Conservation (phyloP, 2,329 filamentous ascomycete species). For the Claviceps africana region DNA sequence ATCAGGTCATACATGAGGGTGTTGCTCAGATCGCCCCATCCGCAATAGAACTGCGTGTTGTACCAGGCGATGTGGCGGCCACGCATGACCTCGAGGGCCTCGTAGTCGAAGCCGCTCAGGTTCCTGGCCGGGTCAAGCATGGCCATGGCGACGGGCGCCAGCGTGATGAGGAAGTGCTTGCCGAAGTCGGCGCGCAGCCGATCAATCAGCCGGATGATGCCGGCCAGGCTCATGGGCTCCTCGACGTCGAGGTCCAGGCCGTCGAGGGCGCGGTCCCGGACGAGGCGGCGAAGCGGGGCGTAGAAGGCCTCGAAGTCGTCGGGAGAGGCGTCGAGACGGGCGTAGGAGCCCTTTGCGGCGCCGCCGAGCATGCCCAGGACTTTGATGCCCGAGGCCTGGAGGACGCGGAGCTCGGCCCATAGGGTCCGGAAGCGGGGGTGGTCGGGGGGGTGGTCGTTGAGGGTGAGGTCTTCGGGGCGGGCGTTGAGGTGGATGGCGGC, state of each 20-base stretch:
- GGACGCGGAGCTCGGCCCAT: conserved; percentile 61
- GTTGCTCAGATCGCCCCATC: conserved; percentile 51
- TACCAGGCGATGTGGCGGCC: conserved; percentile 66
- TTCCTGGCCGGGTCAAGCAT: conserved; percentile 40
- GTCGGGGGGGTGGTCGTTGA: conserved; percentile 68
- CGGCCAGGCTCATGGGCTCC: conserved; percentile 55
- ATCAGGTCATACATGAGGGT: conserved; percentile 36
- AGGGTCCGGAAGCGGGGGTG: conserved; percentile 53
- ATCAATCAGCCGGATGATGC: conserved; percentile 53
- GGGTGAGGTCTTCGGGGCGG: conserved; percentile 48
- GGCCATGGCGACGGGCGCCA: conserved; percentile 71
- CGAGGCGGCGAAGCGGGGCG: conserved; percentile 48
- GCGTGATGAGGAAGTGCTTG: conserved; percentile 56
- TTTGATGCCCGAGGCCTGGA: conserved; percentile 63
- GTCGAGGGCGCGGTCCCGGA: conserved; percentile 47
- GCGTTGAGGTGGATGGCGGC: conserved; percentile 76
- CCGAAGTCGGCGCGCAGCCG: conserved; percentile 57
- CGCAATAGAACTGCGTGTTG: conserved; percentile 87
- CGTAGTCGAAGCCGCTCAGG: conserved; percentile 72
- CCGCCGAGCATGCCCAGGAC: conserved; percentile 81
- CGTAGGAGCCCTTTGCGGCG: conserved; percentile 61
- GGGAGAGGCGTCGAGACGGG: conserved; percentile 38
- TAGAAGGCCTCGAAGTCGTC: conserved; percentile 63
- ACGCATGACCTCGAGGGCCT: conserved; percentile 53
- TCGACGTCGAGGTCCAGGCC: conserved; percentile 72